These are phyloP conservation scores for Nicotiana benthamiana DNA, from an alignment of 257 asterid genomes.

Conservation along the genomic window DNA sequence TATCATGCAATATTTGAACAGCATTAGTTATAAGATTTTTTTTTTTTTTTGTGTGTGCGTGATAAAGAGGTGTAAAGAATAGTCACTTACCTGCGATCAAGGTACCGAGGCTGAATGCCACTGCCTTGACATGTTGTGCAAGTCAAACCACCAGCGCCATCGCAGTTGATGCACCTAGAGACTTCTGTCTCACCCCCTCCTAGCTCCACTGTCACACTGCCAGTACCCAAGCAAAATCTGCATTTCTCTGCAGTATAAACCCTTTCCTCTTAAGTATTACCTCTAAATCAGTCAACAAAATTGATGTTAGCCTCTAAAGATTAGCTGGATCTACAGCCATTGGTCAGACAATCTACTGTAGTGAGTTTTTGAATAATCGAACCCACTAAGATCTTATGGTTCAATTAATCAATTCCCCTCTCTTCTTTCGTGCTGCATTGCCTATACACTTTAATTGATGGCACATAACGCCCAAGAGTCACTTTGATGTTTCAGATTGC, in stretches of 20 bases:
- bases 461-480: neutral
- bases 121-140: conserved; percentile 99
- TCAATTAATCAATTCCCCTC: neutral
- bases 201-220: conserved; percentile 68
- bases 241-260: conserved; percentile 55
- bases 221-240: conserved; percentile 78
- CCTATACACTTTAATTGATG: neutral
- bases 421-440: neutral
- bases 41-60: neutral
- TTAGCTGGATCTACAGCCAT: neutral
- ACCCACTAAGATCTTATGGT: neutral
- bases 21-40: neutral
- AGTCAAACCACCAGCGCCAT: conserved; percentile 73
- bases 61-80: neutral
- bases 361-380: neutral
- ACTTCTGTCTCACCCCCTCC: conserved; percentile 79
- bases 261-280: neutral
- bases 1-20: neutral
- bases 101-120: conserved; percentile 97
- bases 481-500: neutral
- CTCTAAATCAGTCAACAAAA: neutral
- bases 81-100: conserved; percentile 75
- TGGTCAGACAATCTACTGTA: neutral
- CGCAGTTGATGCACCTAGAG: conserved; percentile 82
- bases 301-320: neutral